phyloP scores from a whole-genome alignment of 208 protist genomes.

The Trypanosoma avium region DNA sequence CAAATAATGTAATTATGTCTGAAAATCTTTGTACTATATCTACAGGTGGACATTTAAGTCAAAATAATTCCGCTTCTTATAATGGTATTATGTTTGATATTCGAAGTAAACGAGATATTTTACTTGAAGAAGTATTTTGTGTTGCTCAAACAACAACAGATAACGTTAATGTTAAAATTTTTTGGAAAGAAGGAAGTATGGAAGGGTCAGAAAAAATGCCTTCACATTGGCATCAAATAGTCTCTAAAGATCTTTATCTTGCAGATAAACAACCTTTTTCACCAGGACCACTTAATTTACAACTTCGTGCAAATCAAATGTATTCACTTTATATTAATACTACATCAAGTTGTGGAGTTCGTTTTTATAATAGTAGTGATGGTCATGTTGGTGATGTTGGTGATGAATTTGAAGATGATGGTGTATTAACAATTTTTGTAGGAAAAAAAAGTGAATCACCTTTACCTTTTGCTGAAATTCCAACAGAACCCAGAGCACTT shows the following conservation, averaged over 20 bases:
- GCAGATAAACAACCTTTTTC: conserved; percentile 82
- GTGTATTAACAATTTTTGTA: conserved; percentile 77
- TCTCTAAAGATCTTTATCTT: conserved; percentile 58
- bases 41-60: conserved; percentile 68
- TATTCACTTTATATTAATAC: conserved; percentile 91
- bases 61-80: conserved; percentile 82
- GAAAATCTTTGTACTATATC: conserved; percentile 61
- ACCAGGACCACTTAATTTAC: conserved; percentile 55
- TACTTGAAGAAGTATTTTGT: conserved; percentile 88
- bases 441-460: conserved; percentile 86
- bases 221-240: conserved; percentile 70
- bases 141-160: conserved; percentile 79
- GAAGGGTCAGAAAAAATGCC: conserved; percentile 63
- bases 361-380: conserved; percentile 89
- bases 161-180: conserved; percentile 76
- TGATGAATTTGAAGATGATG: conserved; percentile 86
- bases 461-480: conserved; percentile 71
- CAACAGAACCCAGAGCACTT: conserved; percentile 72
- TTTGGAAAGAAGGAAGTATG: conserved; percentile 90
- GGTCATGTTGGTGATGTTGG: conserved; percentile 73
- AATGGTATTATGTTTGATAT: conserved; percentile 94
- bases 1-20: conserved; percentile 13
- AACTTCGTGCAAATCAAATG: conserved; percentile 69
- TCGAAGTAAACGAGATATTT: conserved; percentile 73
- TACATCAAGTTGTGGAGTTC: conserved; percentile 78